phyloP scores from a whole-genome alignment of 2,329 filamentous ascomycete species.

The Fusarium sp. region DNA sequence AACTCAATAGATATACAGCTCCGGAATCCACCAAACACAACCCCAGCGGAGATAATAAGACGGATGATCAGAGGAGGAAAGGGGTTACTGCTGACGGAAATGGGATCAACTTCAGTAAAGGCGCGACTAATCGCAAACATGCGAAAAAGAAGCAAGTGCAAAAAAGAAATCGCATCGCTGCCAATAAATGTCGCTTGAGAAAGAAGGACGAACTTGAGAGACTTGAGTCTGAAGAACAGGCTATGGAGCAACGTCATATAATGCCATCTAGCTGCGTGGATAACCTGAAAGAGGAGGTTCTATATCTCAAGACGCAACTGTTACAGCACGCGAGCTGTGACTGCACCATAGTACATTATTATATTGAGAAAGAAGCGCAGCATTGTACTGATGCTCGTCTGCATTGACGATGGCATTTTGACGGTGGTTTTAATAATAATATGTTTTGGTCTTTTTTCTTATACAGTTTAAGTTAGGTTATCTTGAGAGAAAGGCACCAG shows the following conservation, averaged over 20 bases:
- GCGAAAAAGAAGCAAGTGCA: not conserved
- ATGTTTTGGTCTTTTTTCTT: no score
- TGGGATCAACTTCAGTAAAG: not conserved
- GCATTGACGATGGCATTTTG: no score
- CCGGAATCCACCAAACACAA: not conserved
- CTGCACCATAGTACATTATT: no score
- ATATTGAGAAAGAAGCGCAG: no score
- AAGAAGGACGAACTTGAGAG: not conserved
- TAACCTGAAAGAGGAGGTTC: not conserved
- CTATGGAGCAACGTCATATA: not conserved
- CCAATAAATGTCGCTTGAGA: not conserved
- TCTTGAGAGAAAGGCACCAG: no score
- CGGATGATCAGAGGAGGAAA: not conserved
- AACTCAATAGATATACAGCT: not conserved
- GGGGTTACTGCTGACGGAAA: not conserved
- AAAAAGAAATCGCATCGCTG: not conserved
- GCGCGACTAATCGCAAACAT: not conserved
- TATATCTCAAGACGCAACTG: not conserved
- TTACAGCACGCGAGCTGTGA: not conserved
- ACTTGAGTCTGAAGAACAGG: not conserved
- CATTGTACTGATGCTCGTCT: no score
- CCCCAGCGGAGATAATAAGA: not conserved
- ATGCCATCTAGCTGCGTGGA: not conserved
- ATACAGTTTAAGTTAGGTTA: no score
- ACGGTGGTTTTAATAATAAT: no score